Evolutionary conservation across 1,284 basidiomycete species (phyloP).

Genomic region (Puccinia coronata): DNA sequence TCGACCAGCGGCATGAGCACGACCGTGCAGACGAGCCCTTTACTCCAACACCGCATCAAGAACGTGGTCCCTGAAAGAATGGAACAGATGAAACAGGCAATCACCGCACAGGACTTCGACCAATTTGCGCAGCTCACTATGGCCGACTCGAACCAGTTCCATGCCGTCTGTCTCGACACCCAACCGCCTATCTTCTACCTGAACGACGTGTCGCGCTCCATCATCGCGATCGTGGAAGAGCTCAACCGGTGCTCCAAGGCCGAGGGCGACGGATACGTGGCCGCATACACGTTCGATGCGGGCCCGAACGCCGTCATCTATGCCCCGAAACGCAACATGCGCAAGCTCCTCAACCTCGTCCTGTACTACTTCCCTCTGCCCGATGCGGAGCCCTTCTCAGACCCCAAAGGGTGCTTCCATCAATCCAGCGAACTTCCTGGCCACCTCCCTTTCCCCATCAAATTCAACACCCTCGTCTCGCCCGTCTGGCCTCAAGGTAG

Average conservation of each 20-base stretch:
- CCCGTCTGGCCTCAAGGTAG: slow-evolving; percentile 71
- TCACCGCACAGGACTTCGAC: slow-evolving; percentile 78
- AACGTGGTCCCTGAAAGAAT: slow-evolving; percentile 86
- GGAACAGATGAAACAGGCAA: slow-evolving; percentile 77
- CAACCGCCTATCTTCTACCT: slow-evolving; percentile 98
- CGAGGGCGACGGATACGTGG: slow-evolving; percentile 69
- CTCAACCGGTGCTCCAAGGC: slow-evolving; percentile 80
- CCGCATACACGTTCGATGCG: slow-evolving; percentile 97
- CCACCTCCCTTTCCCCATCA: slow-evolving; percentile 64
- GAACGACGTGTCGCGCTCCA: slow-evolving; percentile 87
- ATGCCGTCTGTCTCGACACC: slow-evolving; percentile 95
- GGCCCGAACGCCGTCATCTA: slow-evolving; percentile 99
- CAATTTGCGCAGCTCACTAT: slow-evolving; percentile 88
- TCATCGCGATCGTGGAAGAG: slow-evolving; percentile 85
- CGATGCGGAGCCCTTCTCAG: slow-evolving; percentile 57
- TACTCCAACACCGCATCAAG: slow-evolving; percentile 86
- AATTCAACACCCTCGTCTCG: slow-evolving; percentile 77
- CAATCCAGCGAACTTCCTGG: slow-evolving; percentile 55
- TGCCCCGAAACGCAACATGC: slow-evolving; percentile 74
- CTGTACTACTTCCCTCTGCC: slow-evolving; percentile 79
- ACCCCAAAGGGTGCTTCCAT: slow-evolving; percentile 59
- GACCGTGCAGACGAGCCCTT: slow-evolving; percentile 85
- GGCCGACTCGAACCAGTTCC: slow-evolving; percentile 97
- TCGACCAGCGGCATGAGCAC: slow-evolving; percentile 96
- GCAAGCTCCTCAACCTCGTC: slow-evolving; percentile 74